Conservation (phyloP, 2,329 filamentous ascomycete genomes). For the Fusarium lateritium region DNA sequence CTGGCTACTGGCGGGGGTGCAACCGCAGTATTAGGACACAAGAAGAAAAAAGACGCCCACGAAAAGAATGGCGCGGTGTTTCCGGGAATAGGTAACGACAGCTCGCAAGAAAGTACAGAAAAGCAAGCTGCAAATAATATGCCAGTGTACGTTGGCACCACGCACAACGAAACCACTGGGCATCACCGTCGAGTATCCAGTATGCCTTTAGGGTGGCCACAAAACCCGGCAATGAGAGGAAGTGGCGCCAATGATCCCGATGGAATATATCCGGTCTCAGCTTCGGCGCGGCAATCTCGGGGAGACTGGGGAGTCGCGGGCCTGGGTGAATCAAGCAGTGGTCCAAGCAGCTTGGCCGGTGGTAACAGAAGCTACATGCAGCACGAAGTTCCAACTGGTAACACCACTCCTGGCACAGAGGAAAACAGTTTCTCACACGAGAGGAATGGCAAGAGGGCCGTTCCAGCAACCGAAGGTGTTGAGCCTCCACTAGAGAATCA, state of each 20-base stretch:
- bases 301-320: slow-evolving; percentile 24
- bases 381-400: slow-evolving; percentile 3
- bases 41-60: slow-evolving; percentile 30
- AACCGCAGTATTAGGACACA: slow-evolving; percentile 41
- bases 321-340: slow-evolving; percentile 24
- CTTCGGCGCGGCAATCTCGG: slow-evolving; percentile 33
- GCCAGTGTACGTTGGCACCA: slow-evolving; percentile 37
- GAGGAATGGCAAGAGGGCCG: background rate
- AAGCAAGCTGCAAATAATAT: slow-evolving; percentile 29
- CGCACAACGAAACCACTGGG: slow-evolving; percentile 38
- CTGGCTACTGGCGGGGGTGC: slow-evolving; percentile 44
- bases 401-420: slow-evolving; percentile 11
- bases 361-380: slow-evolving; percentile 18
- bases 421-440: background rate
- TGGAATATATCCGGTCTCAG: slow-evolving; percentile 31
- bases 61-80: slow-evolving; percentile 45
- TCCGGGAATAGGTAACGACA: slow-evolving; percentile 35
- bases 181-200: slow-evolving; percentile 51
- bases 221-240: slow-evolving; percentile 50
- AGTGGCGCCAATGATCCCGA: slow-evolving; percentile 41
- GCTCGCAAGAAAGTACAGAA: slow-evolving; percentile 40
- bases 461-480: background rate
- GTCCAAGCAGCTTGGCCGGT: slow-evolving; percentile 9
- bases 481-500: background rate
- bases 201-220: slow-evolving; percentile 58